Percentiles rank a stretch among this genome's conserved stretches.
These are phyloP conservation scores for rapeseed (Brassica napus) DNA, from an alignment of 345 rosid genomes.

Conservation along the genomic window DNA sequence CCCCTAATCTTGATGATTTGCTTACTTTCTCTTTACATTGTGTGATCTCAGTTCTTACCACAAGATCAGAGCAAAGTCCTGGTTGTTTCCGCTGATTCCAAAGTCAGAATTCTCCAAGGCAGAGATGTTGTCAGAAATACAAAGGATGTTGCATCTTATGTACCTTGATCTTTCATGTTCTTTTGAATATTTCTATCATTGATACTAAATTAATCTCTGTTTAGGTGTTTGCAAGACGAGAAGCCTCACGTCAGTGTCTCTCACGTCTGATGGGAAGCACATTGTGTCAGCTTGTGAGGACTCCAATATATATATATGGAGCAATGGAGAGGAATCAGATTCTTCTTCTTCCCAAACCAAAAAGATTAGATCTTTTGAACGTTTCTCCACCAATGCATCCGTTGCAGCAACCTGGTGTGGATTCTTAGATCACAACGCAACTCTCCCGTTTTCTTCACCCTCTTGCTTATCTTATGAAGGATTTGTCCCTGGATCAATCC, in stretches of 20 bases:
- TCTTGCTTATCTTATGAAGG: constrained; percentile 59
- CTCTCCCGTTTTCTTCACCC: constrained; percentile 50
- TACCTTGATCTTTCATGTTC: not conserved
- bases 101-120: constrained; percentile 79
- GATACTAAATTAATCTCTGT: constrained; percentile 10
- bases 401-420: constrained; percentile 85
- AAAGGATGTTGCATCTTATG: constrained; percentile 42
- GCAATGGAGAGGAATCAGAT: constrained; percentile 37
- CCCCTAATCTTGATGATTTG: not conserved
- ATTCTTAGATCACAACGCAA: constrained; percentile 34
- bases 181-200: not conserved
- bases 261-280: constrained; percentile 77
- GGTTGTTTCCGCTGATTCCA: constrained; percentile 83
- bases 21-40: not conserved
- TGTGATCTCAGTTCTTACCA: constrained; percentile 58
- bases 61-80: constrained; percentile 71
- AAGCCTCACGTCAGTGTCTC: constrained; percentile 59
- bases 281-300: constrained; percentile 79
- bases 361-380: constrained; percentile 65
- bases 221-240: constrained; percentile 56
- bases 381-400: constrained; percentile 73
- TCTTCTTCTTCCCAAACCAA: constrained; percentile 41
- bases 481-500: constrained; percentile 48
- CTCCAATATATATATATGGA: constrained; percentile 78
- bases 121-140: constrained; percentile 60